A percentile compares a stretch with the other conserved stretches of the same genome.
Evolutionary conservation across 106 monocot species (phyloP).

Genomic region (Chionographis japonica): DNA sequence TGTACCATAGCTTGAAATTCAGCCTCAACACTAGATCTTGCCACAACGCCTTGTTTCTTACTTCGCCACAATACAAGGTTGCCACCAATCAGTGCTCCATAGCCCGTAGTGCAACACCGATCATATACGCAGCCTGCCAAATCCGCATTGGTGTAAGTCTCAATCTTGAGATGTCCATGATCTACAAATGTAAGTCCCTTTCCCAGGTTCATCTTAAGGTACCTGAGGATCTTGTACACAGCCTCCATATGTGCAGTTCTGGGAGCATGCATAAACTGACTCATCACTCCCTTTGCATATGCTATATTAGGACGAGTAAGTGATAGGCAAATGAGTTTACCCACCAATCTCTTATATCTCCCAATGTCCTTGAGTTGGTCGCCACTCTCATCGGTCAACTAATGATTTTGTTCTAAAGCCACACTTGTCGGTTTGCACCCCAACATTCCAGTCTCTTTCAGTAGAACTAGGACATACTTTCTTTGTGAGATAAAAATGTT

Average conservation of each 20-base stretch:
- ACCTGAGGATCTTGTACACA: neutral
- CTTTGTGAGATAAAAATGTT: neutral
- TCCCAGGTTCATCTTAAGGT: too few relatives aligned
- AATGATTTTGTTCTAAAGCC: too few relatives aligned
- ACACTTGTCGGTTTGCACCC: too few relatives aligned
- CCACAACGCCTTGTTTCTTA: conserved; percentile 9
- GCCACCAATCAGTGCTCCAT: conserved; percentile 3
- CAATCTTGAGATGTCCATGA: neutral
- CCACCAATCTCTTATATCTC: too few relatives aligned
- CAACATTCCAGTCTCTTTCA: too few relatives aligned
- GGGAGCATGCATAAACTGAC: neutral
- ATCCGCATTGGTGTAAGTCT: neutral
- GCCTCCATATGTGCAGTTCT: conserved; percentile 1
- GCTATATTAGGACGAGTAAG: too few relatives aligned
- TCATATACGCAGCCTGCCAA: neutral
- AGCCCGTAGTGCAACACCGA: conserved; percentile 3
- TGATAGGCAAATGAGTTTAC: too few relatives aligned
- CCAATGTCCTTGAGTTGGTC: too few relatives aligned
- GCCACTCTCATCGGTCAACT: too few relatives aligned
- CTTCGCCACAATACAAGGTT: conserved; percentile 12
- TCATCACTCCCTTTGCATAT: neutral
- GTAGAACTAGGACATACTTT: too few relatives aligned
- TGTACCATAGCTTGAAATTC: neutral
- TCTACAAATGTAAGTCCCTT: too few relatives aligned
- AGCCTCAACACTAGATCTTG: neutral